Evolutionary conservation across 805 yeast genomes (phyloP), one percentile per base, ranked within the genome.

Genomic region (Ogataea parapolymorpha): DNA sequence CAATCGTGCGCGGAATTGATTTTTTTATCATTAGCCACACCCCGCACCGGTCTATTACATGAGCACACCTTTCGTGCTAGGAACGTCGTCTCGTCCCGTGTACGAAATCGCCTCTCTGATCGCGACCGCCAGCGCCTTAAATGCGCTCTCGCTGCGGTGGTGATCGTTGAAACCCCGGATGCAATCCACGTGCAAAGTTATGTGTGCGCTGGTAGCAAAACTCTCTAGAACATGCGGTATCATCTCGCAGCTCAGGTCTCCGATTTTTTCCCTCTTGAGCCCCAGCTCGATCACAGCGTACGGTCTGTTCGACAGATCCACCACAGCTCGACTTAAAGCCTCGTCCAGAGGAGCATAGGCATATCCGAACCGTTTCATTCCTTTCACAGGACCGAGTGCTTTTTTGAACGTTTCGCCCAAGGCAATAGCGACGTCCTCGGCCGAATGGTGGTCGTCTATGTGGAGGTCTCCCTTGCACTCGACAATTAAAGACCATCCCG

Each of bases 281-380:
- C 96, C 96, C 45, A 93, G 71, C 27, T 93, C 96, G 28, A 89
- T 72, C 13, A 87, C 93, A 0, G 96, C 95, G 64, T 67, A 90
- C 2, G 99, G 98, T 53, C 99, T 75, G 62, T 89, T 89, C 13
- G 96, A 86, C 45, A 93, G 70, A 58, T 93, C 99, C 8, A 93
- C 88, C n/a, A 93, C 99, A 0, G 97, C 96, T 39, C 99, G 72
- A 46, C 95, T 81, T 44, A 93, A 72, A 0, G 99, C 97, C 67
- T 93, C 99, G 62, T 93, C 99, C 43, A 93, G 71, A 2, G 99
- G 99, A 6, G 97, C 98, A 69, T 80, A 91, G 1, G 91, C 99
- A 31, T 75, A 58, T 12, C 99, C 99, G 58, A 91, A 93, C 53
- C 99, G 75, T 63, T 87, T 86, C 43, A 91, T 89, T 40, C 99